Evolutionary conservation across 169 alveolate species (phyloP).

Genomic region (Neospora caninum): DNA sequence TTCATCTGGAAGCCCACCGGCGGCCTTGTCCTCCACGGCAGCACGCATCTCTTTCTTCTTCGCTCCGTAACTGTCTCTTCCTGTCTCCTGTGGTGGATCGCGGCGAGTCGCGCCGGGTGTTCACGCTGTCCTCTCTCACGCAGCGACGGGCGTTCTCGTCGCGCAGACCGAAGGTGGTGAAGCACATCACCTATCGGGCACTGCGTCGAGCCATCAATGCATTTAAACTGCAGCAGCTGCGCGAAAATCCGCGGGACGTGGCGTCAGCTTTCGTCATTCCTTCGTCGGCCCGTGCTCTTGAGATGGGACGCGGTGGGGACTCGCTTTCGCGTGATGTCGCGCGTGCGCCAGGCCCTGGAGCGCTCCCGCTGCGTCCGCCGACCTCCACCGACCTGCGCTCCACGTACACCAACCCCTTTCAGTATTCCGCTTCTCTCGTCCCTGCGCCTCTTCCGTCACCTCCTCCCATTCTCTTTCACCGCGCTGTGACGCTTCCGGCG

Average conservation of each 20-base stretch:
- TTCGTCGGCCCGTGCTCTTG: background rate
- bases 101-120: background rate
- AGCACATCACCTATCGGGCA: background rate
- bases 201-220: background rate
- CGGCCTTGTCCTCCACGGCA: no score
- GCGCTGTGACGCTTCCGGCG: background rate
- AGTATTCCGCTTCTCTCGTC: background rate
- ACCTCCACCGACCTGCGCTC: background rate
- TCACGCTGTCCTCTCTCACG: background rate
- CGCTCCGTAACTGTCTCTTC: no score
- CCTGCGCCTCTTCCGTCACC: slow-evolving; percentile 34
- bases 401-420: background rate
- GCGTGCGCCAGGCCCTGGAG: background rate
- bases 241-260: background rate
- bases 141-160: background rate
- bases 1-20: no score
- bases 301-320: background rate
- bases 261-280: background rate
- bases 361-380: slow-evolving; percentile 21
- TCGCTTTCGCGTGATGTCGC: background rate
- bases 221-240: background rate
- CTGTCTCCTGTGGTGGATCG: no score
- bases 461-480: slow-evolving; percentile 1
- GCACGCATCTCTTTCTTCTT: no score
- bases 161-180: background rate